Evolutionary conservation across 495 filamentous ascomycete species (phyloP).

Genomic region (Aspergillus homomorphus): DNA sequence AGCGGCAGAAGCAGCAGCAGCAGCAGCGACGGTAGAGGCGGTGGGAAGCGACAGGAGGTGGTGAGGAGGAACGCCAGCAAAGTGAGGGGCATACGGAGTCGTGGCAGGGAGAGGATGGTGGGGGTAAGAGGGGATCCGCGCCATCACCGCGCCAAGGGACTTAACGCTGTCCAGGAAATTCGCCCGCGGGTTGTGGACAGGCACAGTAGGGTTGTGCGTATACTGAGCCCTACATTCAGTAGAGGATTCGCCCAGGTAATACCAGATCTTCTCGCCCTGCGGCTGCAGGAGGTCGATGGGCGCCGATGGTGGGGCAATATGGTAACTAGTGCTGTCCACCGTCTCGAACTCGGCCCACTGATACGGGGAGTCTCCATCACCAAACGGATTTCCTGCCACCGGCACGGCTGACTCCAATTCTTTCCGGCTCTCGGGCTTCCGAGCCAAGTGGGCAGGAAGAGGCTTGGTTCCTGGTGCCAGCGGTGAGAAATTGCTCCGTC

Average conservation of each 20-base stretch:
- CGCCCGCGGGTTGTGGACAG: constrained; percentile 54
- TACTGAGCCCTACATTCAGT: constrained; percentile 92
- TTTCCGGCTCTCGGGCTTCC: constrained; percentile 45
- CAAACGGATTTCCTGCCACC: constrained; percentile 56
- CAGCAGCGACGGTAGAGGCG: constrained; percentile 18
- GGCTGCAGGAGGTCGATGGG: constrained; percentile 62
- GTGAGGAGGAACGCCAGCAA: constrained; percentile 26
- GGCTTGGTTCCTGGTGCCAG: constrained; percentile 55
- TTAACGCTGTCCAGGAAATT: constrained; percentile 58
- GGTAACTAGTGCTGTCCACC: constrained; percentile 41
- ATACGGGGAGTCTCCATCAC: constrained; percentile 52
- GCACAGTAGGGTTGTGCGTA: constrained; percentile 70
- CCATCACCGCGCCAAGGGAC: constrained; percentile 39
- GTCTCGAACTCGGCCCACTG: constrained; percentile 84
- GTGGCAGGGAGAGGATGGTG: constrained; percentile 25
- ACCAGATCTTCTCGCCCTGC: constrained; percentile 76
- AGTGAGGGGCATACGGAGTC: constrained; percentile 27
- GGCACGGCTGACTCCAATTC: constrained; percentile 51
- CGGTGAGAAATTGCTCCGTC: constrained; percentile 49
- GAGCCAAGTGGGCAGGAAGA: constrained; percentile 55
- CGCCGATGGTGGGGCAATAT: constrained; percentile 49
- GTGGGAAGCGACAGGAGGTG: constrained; percentile 11
- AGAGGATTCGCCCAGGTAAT: constrained; percentile 81
- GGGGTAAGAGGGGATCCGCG: constrained; percentile 32
- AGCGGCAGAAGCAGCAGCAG: constrained; percentile 19